Evolutionary conservation across 1,139 yeast genomes (phyloP), one percentile per base, ranked within the genome.

Genomic region (Yarrowia galli): DNA sequence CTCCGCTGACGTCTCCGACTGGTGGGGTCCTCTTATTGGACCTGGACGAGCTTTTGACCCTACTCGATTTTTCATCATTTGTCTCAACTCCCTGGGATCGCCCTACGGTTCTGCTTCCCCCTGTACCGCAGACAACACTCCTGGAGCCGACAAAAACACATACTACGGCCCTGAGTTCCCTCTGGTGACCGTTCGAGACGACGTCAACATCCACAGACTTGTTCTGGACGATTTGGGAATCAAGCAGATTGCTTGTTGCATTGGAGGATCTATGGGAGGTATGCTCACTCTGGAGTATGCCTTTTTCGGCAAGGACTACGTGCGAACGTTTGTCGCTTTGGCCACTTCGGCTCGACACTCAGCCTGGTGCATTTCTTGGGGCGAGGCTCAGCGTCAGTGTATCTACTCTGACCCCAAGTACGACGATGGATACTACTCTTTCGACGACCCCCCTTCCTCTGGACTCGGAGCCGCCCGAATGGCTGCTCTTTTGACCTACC

Each of bases 181-280:
- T 0, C 80, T 95, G 68, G 92, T 92, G 32, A 93, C 98, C 0
- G 90, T 93, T 25, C 86, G 96, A 71, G 99, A 95, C 75, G 99
- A 95, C 74, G 91, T 92, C 10, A 83, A 72, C 6, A 85, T 95
- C n/a, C 98, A 95, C 74, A 86, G 82, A 72, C 76, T 88, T 69
- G 88, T 95, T 7, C 81, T 95, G 68, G 92, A 91, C 35, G 83
- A 83, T 22, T 79, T 95, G 67, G 92, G 90, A 0, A 91, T 95
- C 35, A 84, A 83, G 68, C 85, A 87, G 68, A 81, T 95, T 49
- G 98, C 98, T 0, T 85, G 89, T 65, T 96, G 91, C 5, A 85
- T 95, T 69, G 99, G 99, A 38, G 99, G 99, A 0, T 93, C 98
- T 36, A 95, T 95, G 99, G 99, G 99, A 46, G 99, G 99, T n/a